A percentile compares a stretch with the other conserved stretches of the same genome.
phyloP scores from a whole-genome alignment of 2,329 filamentous ascomycete genomes.

The Nemania sp. region DNA sequence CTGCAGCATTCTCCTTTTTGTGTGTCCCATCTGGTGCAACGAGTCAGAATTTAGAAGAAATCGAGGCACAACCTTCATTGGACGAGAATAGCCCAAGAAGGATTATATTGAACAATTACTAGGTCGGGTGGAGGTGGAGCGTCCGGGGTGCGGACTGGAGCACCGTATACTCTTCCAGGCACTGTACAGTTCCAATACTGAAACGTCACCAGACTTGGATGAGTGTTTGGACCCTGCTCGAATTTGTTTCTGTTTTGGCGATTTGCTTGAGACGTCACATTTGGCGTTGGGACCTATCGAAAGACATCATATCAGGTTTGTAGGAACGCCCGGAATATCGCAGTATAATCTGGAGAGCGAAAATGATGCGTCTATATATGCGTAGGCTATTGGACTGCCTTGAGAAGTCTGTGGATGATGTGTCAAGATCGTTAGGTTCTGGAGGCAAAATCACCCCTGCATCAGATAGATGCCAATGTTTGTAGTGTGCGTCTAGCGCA shows the following conservation, averaged over 20 bases:
- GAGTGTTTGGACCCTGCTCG: slow-evolving; percentile 11
- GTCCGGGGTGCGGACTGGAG: slow-evolving; percentile 21
- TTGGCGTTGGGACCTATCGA: slow-evolving; percentile 1
- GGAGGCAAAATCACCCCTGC: slow-evolving; percentile 15
- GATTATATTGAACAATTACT: slow-evolving; percentile 9
- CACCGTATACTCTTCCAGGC: slow-evolving; percentile 4
- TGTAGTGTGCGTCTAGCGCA: not conserved
- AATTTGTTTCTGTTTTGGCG: slow-evolving; percentile 20
- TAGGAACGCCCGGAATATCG: not conserved
- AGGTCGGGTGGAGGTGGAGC: slow-evolving; percentile 13
- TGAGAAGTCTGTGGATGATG: slow-evolving; percentile 14
- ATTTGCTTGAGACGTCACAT: not conserved
- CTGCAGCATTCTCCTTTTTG: too few relatives aligned
- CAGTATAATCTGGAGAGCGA: not conserved
- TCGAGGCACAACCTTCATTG: slow-evolving; percentile 1
- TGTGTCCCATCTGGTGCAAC: not conserved
- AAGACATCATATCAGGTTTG: not conserved
- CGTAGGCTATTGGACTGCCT: not conserved
- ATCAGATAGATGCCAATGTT: slow-evolving; percentile 16
- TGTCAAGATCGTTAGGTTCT: slow-evolving; percentile 17
- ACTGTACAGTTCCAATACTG: too few relatives aligned
- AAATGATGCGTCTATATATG: not conserved
- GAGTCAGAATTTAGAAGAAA: slow-evolving; percentile 7
- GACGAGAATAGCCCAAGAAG: slow-evolving; percentile 1
- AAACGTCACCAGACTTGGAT: slow-evolving; percentile 25